Percentiles rank a stretch among this genome's conserved stretches.
Evolutionary conservation across 2,329 filamentous ascomycete genomes (phyloP).

Genomic region (Leptographium lundbergii): DNA sequence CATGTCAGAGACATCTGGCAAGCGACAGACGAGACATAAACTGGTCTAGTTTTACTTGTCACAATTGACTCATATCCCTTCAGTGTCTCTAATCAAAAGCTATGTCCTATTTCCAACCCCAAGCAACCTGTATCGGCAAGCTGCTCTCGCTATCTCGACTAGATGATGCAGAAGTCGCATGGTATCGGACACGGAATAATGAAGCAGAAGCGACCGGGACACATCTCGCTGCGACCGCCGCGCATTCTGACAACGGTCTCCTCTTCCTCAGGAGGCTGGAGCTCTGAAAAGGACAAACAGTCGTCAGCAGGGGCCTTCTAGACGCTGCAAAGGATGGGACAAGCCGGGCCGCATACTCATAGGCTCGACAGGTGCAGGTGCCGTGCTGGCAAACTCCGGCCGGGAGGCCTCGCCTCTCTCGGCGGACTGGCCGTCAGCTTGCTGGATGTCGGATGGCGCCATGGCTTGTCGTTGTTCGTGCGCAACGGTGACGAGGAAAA

Average conservation of each 20-base stretch:
- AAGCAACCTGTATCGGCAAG: background rate
- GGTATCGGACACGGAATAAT: constrained; percentile 25
- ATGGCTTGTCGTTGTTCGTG: background rate
- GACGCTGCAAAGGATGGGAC: background rate
- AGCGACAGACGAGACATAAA: background rate
- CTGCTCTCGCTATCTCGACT: background rate
- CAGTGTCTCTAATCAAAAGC: too few relatives aligned
- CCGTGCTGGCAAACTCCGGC: background rate
- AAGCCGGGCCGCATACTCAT: background rate
- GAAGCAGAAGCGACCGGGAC: constrained; percentile 26
- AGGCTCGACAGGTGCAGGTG: background rate
- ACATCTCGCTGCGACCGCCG: constrained; percentile 13
- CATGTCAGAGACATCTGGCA: background rate
- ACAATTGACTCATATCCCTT: background rate
- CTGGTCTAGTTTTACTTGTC: background rate
- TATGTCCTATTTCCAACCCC: background rate
- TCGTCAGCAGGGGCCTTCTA: background rate
- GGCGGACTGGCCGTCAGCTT: background rate
- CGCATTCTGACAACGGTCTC: background rate
- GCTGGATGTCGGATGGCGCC: background rate
- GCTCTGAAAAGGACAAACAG: background rate
- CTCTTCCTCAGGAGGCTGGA: background rate
- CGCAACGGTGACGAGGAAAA: too few relatives aligned
- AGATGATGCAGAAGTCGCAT: constrained; percentile 25
- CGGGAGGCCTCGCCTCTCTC: background rate